Base-by-base conservation (phyloP, 2,329 filamentous ascomycete species). In the Nannizziopsis arthrosporioides region DNA sequence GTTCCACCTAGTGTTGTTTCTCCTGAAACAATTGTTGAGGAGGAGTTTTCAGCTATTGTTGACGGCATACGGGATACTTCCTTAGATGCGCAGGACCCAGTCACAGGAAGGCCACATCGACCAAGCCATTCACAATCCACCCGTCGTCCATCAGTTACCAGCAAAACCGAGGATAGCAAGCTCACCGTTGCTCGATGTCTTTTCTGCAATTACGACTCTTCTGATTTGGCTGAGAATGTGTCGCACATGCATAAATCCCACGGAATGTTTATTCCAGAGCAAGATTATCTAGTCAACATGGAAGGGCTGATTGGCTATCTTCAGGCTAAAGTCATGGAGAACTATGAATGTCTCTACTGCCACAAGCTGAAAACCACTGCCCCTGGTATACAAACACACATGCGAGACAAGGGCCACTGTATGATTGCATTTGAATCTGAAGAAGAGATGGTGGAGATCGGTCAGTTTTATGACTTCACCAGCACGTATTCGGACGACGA, bases 391-490 rank as follows among this genome's bases (percentile, higher is more conserved):
- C 89, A 95, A 62, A 95, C 89, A 0, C 92, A 98, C 64, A 98
- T 98, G 92, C 82, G 87, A 39, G 92, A 98, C 64, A 90, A 88
- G 63, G 84, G 87, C 0, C 92, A 98, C 68, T 96, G 90, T 75
- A 94, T 89, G 77, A 93, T 98, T 57, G 89, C 87, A 0, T 98
- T 90, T 64, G 81, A 82, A 44, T 83, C 81, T 0, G 86, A 95
- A 62, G 82, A 84, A 32, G 88, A 96, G 61, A 87, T 95, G 69
- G 76, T 96, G 27, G 87, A 93, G 48, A 86, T 98, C 60, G 92
- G 92, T 49, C 86, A 96, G 55, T 95, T 86, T 66, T 98, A 98
- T 67, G 92, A 98, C 63, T 98, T 98, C 75, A 78, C 85, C 55
- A 85, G 85, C 68, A 94, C 92, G 1, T 98, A 98, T 65, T 92